Base-by-base conservation (phyloP, 73 alveolate genomes). In the Chromera velia region DNA sequence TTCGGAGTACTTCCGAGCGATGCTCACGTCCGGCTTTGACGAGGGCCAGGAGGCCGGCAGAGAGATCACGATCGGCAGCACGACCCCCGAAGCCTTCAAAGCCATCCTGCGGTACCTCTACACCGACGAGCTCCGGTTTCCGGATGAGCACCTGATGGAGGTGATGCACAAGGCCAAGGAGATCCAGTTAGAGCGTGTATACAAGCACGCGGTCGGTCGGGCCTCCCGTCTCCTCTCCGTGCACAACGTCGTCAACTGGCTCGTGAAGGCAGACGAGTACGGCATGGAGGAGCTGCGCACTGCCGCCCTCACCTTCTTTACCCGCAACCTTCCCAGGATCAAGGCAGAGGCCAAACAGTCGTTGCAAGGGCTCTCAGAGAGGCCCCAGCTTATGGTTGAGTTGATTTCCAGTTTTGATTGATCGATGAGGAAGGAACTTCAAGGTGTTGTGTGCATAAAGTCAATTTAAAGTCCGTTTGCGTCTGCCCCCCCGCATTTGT, bases 71-170 rank as follows among this genome's bases (percentile, higher is more conserved):
- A 65, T 65, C 22, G 40, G 30, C 26, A 34, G 30, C 22, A 65
- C 72, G 40, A 65, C 72, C 7, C 28, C 6, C 40, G 72, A 65
- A 34, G 72, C 72, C n/a, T 65, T 65, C 34, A 28, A 32, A 28
- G 72, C 72, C 28, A 28, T 65, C 40, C 72, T 65, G 24, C 72
- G 30, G 34, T 65, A 65, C 46, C 72, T 65, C 33, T 65, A 65
- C 34, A 65, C 72, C 18, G 72, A 65, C 34, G 72, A 65, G 40
- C 40, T 65, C 13, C 40, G 30, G 17, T 34, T 65, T 18, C 27
- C 72, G 7, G 72, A 65, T 28, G 30, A 34, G 40, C 28, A 65
- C 34, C 40, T 65, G 24, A 32, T 65, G 9, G 72, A 65, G 26
- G 72, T 65, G 1, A 22, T 65, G 72, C 72, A 34, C 34, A 17